phyloP scores from a whole-genome alignment of 2,329 filamentous ascomycete species.

The Gyromitra esculenta region DNA sequence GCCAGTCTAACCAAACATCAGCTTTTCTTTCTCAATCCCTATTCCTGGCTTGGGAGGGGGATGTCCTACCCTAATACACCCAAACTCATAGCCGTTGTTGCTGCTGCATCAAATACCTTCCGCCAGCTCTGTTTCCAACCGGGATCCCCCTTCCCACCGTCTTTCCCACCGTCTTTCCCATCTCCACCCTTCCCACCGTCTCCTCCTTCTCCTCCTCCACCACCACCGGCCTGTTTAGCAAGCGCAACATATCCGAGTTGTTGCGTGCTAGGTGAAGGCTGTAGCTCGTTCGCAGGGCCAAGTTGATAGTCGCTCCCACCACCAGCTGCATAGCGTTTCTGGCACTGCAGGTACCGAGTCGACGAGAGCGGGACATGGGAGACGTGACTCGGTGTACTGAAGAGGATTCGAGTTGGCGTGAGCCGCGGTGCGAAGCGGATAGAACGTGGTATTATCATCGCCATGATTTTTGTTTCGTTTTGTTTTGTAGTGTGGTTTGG shows the following conservation, averaged over 20 bases:
- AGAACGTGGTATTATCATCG: slow-evolving; percentile 28
- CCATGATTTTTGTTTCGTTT: slow-evolving; percentile 19
- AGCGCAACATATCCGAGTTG: slow-evolving; percentile 44
- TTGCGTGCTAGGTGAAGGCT: slow-evolving; percentile 56
- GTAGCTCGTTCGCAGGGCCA: slow-evolving; percentile 56
- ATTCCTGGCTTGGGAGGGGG: too few species aligned
- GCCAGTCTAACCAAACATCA: slow-evolving; percentile 63
- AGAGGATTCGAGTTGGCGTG: not conserved
- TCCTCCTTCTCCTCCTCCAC: slow-evolving; percentile 14
- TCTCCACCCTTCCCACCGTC: not conserved
- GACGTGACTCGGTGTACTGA: not conserved
- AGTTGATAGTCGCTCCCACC: slow-evolving; percentile 57
- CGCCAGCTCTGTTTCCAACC: slow-evolving; percentile 56
- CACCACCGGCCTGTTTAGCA: slow-evolving; percentile 16
- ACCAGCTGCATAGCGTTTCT: slow-evolving; percentile 49
- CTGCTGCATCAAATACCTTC: slow-evolving; percentile 78
- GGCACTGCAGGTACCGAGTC: slow-evolving; percentile 6
- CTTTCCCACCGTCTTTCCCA: slow-evolving; percentile 6
- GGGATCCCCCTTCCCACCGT: slow-evolving; percentile 5
- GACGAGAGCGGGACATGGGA: not conserved
- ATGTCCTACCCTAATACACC: slow-evolving; percentile 71
- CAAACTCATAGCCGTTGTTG: slow-evolving; percentile 79
- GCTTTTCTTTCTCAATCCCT: not conserved
- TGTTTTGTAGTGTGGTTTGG: not conserved
- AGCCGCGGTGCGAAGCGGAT: slow-evolving; percentile 6